Evolutionary conservation across 352 stramenopile species (phyloP).

Genomic region (Pythium myriotylum): DNA sequence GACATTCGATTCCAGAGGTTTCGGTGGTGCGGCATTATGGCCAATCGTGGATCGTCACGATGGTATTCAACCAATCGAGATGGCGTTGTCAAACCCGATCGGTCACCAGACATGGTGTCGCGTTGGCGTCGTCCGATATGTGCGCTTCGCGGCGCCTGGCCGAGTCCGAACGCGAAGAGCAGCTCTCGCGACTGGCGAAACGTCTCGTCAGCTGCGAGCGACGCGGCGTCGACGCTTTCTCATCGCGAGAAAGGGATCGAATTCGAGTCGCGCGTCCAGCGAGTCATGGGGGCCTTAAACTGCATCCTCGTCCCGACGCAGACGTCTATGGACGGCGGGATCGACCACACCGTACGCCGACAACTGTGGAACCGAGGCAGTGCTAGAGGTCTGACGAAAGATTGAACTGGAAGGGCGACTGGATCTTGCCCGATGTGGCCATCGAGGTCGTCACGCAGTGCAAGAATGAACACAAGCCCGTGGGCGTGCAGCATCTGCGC

Average conservation of each 20-base stretch:
- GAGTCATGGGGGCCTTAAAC: conserved; percentile 49
- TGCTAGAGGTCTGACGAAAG: too few relatives aligned
- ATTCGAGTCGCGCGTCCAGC: conserved; percentile 66
- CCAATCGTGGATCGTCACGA: background rate
- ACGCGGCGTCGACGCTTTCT: background rate
- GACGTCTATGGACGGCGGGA: conserved; percentile 67
- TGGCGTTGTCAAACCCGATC: background rate
- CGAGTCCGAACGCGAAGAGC: too few relatives aligned
- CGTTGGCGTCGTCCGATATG: conserved; percentile 4
- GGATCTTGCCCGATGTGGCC: conserved; percentile 58
- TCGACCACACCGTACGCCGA: conserved; percentile 55
- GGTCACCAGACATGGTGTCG: background rate
- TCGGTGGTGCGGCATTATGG: background rate
- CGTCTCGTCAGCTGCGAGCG: background rate
- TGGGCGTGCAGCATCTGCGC: conserved; percentile 66
- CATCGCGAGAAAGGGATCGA: conserved; percentile 53
- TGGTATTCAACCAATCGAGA: background rate
- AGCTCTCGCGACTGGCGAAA: background rate
- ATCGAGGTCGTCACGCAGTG: conserved; percentile 80
- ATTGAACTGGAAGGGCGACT: conserved; percentile 44
- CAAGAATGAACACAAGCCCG: conserved; percentile 76
- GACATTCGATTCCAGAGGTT: background rate
- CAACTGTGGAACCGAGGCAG: too few relatives aligned
- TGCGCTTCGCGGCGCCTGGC: background rate
- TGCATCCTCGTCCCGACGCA: conserved; percentile 64